phyloP scores from a whole-genome alignment of 129 eudicot genomes.

The Lactuca sativa region DNA sequence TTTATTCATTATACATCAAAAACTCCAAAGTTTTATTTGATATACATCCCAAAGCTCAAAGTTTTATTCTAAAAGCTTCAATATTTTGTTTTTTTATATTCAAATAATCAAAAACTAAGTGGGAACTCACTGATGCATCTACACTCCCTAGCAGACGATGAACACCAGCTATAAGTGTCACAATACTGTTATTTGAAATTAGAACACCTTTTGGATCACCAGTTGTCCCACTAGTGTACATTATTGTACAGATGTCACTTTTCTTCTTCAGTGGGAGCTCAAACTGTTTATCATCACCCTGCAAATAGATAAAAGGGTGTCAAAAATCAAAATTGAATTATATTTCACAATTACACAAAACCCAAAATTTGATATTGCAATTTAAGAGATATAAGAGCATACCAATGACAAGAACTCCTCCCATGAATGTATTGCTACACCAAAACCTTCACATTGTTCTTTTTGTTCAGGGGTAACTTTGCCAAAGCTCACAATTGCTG shows the following conservation, averaged over 20 bases:
- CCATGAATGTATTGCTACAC: slow-evolving; percentile 71
- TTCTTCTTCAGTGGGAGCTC: too few relatives aligned
- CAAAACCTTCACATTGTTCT: slow-evolving; percentile 59
- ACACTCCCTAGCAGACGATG: too few relatives aligned
- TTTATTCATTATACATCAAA: background rate
- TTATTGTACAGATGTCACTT: too few relatives aligned
- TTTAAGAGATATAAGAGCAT: slow-evolving; percentile 7
- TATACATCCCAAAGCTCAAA: background rate
- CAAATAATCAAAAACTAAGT: background rate
- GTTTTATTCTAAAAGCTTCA: background rate
- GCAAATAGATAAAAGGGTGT: too few relatives aligned
- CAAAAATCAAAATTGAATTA: background rate
- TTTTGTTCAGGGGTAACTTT: slow-evolving; percentile 62
- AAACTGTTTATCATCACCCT: too few relatives aligned
- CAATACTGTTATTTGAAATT: too few relatives aligned
- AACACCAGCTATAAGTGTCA: too few relatives aligned
- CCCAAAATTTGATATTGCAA: background rate
- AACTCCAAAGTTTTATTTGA: too few relatives aligned
- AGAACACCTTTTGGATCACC: too few relatives aligned
- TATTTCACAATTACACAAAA: background rate
- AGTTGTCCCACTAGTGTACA: too few relatives aligned
- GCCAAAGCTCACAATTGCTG: slow-evolving; percentile 93
- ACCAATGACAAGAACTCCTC: slow-evolving; percentile 76
- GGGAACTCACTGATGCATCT: background rate
- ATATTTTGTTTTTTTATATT: too few relatives aligned